A percentile compares a stretch with the other conserved stretches of the same genome.
Conservation (phyloP, 306 rosid species). For the Alnus glutinosa region DNA sequence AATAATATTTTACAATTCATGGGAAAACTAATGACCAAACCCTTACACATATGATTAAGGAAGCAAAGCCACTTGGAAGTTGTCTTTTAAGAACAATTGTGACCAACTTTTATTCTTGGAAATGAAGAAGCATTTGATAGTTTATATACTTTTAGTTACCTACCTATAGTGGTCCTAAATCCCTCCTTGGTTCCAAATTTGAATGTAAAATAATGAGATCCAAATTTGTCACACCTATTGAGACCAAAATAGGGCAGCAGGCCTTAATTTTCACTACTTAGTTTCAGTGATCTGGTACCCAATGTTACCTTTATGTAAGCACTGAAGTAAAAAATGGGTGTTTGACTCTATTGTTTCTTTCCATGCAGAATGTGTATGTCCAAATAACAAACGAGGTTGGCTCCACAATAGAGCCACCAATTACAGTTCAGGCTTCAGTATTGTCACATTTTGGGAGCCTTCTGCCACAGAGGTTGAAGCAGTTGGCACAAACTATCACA, state of each 20-base stretch:
- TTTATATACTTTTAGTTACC: not conserved
- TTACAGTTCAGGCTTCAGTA: constrained; percentile 71
- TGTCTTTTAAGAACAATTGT: constrained; percentile 4
- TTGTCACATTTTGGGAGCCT: constrained; percentile 51
- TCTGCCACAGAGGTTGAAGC: constrained; percentile 62
- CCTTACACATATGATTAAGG: constrained; percentile 2
- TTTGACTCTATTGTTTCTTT: constrained; percentile 10
- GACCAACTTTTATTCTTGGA: not conserved
- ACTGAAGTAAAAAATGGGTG: not conserved
- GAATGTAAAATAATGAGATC: not conserved
- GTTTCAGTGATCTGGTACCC: not conserved
- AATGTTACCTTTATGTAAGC: not conserved
- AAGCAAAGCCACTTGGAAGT: constrained; percentile 1
- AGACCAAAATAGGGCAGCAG: not conserved
- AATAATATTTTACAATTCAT: constrained; percentile 3
- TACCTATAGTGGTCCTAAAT: constrained; percentile 4
- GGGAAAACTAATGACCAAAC: not conserved
- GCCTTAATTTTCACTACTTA: not conserved
- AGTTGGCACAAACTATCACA: constrained; percentile 63
- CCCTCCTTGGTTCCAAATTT: constrained; percentile 8
- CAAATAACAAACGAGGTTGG: constrained; percentile 68
- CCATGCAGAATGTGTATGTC: constrained; percentile 68
- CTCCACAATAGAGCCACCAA: constrained; percentile 58
- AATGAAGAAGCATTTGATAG: not conserved
- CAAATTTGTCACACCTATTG: too few species aligned